Evolutionary conservation across 202 grass and related monocot species (phyloP), one percentile per base, ranked within the genome.

Genomic region (Sporobolus alterniflorus): DNA sequence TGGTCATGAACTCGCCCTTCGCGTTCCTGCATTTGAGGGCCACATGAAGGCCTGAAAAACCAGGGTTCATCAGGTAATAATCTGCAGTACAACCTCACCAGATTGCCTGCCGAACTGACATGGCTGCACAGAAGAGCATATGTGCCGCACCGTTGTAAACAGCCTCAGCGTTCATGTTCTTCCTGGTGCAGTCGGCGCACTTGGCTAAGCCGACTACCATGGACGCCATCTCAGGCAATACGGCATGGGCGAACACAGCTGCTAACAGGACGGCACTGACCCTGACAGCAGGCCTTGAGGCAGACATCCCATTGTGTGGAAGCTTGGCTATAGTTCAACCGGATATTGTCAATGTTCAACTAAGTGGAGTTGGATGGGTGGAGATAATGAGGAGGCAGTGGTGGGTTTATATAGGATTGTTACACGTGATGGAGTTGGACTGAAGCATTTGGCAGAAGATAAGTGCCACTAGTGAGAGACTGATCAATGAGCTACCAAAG

Each of bases 11-110:
- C 15, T 72, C 59, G 52, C 88, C 91, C 2, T 47, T 56, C 22
- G 31, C 14, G 66, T 87, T 88, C 83, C 85, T 93, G 72, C 82
- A 93, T 71, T 93, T 90, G 81, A 93, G 40, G 16, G 81, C 91
- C 40, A 93, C 84, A 28, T 80, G 74, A 5, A 93, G 66, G 50
- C 88, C 91, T 93, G 64, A 1, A 69, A 10, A 61, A 21, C 18
- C 1, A 56, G 12, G 6, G 0, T 11, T 50, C 18, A 32, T 51
- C 25, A 30, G n/a, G 11, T 61, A 36, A 67, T 5, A n/a, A 54
- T 15, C 28, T 12, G 11, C 13, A 36, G 4, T 50, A 0, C 10
- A 49, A 61, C 26, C 20, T 48, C 21, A 49, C 36, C 3, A 64
- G 20, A 2, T 7, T 82, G 40, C 24, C 6, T 5, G 22, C n/a